Conservation (phyloP, 345 rosid genomes). For the Dovyalis caffra region DNA sequence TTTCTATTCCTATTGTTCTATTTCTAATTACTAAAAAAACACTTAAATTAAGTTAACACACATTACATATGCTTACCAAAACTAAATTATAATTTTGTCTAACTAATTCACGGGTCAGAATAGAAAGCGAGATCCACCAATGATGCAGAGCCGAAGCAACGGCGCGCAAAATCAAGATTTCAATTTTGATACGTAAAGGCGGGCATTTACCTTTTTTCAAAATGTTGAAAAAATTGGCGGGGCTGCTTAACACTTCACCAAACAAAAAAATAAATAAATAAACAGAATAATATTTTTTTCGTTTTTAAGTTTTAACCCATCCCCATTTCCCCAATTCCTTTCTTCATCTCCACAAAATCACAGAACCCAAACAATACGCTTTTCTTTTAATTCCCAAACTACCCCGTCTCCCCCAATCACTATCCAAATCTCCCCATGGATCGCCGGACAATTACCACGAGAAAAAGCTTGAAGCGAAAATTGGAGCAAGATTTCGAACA, state of each 20-base stretch:
- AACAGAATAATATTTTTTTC: not conserved
- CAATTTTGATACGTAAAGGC: too few relatives aligned
- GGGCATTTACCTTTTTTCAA: too few relatives aligned
- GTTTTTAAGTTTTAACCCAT: not conserved
- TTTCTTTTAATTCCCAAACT: constrained; percentile 10
- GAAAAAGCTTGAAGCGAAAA: constrained; percentile 56
- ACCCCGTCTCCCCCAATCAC: not conserved
- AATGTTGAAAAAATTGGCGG: too few relatives aligned
- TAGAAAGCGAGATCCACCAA: too few relatives aligned
- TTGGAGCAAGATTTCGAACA: constrained; percentile 35
- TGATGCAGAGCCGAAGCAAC: too few relatives aligned
- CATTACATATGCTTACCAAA: too few relatives aligned
- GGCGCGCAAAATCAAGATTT: too few relatives aligned
- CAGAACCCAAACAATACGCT: not conserved
- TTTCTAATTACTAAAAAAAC: too few relatives aligned
- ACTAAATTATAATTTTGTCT: too few relatives aligned
- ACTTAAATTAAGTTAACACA: too few relatives aligned
- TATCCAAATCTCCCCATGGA: constrained; percentile 35
- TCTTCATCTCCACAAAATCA: not conserved
- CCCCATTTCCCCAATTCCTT: not conserved
- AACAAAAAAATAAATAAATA: not conserved
- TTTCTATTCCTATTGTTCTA: too few relatives aligned
- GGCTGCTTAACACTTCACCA: not conserved
- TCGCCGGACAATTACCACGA: constrained; percentile 33
- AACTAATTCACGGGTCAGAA: too few relatives aligned